Evolutionary conservation across 2,329 filamentous ascomycete genomes (phyloP), one percentile per base, ranked within the genome.

Genomic region (Colletotrichum cuscutae): DNA sequence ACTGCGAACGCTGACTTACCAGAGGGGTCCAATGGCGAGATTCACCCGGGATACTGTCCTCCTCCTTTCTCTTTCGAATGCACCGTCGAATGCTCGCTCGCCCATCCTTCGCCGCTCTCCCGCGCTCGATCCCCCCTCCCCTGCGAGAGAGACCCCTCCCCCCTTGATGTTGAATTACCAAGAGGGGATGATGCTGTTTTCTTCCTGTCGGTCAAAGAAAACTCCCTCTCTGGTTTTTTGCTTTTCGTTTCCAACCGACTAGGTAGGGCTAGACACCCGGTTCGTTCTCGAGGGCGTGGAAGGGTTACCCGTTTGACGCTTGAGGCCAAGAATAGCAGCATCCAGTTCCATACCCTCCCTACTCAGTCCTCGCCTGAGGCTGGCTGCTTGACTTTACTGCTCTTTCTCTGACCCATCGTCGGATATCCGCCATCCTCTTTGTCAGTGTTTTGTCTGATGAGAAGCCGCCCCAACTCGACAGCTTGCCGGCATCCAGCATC

Each of bases 361-460:
- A 35, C 32, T 35, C 32, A 35, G 11, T 35, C 32, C 32, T 35
- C 32, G 12, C 32, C 32, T 35, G 11, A 35, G 32, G 32, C 32
- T 35, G 32, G 32, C 32, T 35, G 37, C 37, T 42, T 42, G 15
- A 49, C 42, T 19, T 49, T 53, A 42, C 42, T 30, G 70, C 58
- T 15, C 35, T 32, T 28, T 68, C 24, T 26, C 32, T 26, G 13
- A 15, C 13, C 35, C 28, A 35, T 72, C 66, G 49, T 70, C 70
- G 66, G 70, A 72, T 70, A 70, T 56, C 26, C 35, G 35, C 65
- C 65, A 42, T 70, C 46, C 26, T 22, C n/a, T 57, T 56, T 70
- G 60, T 59, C 66, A 70, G 26, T 61, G 56, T 72, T 70, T 72
- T 53, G 58, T 70, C 70, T 58, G 66, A 70, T 70, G 7, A 65